Percentiles rank a stretch among this genome's conserved stretches.
Conservation (phyloP, 2,329 filamentous ascomycete species). For the Rhytidhysteron rufulum region DNA sequence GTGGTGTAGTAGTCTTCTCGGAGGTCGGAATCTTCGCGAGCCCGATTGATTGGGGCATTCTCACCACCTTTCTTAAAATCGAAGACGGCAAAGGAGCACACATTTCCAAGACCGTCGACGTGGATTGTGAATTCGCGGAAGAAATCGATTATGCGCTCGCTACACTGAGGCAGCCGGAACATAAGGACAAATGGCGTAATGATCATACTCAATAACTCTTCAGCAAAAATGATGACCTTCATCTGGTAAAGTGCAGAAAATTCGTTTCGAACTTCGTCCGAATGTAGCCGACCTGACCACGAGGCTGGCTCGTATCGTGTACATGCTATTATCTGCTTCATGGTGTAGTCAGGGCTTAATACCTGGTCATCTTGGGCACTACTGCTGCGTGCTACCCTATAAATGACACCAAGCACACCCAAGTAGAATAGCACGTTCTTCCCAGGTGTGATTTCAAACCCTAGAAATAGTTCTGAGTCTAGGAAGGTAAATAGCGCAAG, state of each 20-base stretch:
- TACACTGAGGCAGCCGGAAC: conserved; percentile 80
- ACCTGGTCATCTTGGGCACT: conserved; percentile 83
- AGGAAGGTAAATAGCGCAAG: conserved; percentile 79
- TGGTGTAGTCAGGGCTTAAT: conserved; percentile 86
- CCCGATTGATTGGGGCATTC: conserved; percentile 41
- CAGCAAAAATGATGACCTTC: conserved; percentile 85
- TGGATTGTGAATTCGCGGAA: conserved; percentile 97
- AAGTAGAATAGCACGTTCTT: conserved; percentile 89
- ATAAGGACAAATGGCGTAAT: conserved; percentile 87
- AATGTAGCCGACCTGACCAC: conserved; percentile 88
- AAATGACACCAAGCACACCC: conserved; percentile 75
- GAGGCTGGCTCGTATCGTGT: conserved; percentile 88
- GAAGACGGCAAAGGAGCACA: conserved; percentile 96
- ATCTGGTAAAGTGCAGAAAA: conserved; percentile 89
- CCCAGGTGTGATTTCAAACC: conserved; percentile 86
- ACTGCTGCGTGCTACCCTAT: conserved; percentile 76
- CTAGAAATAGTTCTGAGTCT: conserved; percentile 85
- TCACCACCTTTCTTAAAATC: conserved; percentile 83
- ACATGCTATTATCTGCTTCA: conserved; percentile 85
- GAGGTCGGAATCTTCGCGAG: conserved; percentile 53
- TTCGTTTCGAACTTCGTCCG: conserved; percentile 85
- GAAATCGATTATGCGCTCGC: conserved; percentile 92
- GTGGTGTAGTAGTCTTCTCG: conserved; percentile 91
- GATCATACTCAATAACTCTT: conserved; percentile 88
- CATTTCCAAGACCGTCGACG: conserved; percentile 91